These are phyloP conservation scores for Fusarium mexicanum DNA, from an alignment of 2,329 filamentous ascomycete species.

Conservation along the genomic window DNA sequence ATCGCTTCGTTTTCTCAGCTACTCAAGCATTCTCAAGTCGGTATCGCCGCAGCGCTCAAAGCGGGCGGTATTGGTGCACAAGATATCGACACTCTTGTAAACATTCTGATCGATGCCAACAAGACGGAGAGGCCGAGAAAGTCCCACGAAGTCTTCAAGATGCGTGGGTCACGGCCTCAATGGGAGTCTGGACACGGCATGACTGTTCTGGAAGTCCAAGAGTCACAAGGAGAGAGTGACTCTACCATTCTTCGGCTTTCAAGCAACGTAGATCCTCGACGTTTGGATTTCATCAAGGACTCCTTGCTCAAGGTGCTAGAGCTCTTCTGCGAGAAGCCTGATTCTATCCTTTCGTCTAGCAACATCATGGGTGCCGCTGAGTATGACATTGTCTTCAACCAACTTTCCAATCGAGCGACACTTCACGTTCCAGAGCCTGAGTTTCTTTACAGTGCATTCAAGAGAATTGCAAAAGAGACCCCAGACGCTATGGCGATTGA, in stretches of 20 bases:
- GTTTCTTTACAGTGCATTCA: conserved; percentile 2
- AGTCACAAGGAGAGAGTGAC: neutral
- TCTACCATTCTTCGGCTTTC: neutral
- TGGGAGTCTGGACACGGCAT: conserved; percentile 5
- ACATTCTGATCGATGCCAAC: conserved; percentile 4
- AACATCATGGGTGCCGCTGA: neutral
- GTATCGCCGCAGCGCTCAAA: conserved; percentile 29
- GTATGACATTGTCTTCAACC: neutral
- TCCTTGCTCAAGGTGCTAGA: neutral
- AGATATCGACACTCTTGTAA: conserved; percentile 32
- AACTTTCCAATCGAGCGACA: neutral
- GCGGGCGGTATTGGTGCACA: neutral
- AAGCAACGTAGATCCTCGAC: conserved; percentile 7
- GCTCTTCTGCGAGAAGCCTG: neutral
- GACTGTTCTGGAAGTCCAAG: conserved; percentile 3
- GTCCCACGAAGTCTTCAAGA: neutral
- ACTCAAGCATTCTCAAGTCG: conserved; percentile 38
- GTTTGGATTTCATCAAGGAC: conserved; percentile 4
- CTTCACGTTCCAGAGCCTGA: neutral
- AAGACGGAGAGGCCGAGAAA: neutral
- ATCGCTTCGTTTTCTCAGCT: neutral
- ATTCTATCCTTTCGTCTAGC: neutral
- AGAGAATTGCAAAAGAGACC: neutral
- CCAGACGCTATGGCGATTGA: conserved; percentile 5
- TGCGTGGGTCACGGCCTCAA: neutral